Evolutionary conservation across 306 rosid species (phyloP).

Genomic region (Dalbergia cultrata): DNA sequence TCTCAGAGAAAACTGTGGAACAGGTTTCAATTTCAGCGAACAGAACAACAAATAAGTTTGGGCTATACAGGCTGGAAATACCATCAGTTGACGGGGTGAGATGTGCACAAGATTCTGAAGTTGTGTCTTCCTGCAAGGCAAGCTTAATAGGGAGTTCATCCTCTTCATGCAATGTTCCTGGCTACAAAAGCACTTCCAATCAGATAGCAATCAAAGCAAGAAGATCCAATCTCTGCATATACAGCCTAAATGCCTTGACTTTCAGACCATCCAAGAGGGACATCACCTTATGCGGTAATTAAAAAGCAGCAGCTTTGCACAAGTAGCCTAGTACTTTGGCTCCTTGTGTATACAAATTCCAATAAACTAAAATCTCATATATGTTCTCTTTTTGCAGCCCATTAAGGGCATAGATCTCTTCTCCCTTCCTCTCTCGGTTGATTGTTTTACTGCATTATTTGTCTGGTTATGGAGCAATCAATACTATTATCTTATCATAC

Average conservation of each 20-base stretch:
- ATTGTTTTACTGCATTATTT: constrained; percentile 47
- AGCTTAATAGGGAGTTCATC: constrained; percentile 72
- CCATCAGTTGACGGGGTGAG: constrained; percentile 93
- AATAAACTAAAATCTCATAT: constrained; percentile 34
- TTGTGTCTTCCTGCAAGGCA: constrained; percentile 81
- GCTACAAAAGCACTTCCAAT: constrained; percentile 80
- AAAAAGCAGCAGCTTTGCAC: constrained; percentile 38
- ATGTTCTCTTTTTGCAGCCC: constrained; percentile 31
- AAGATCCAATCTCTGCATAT: constrained; percentile 81
- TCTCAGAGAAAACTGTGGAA: constrained; percentile 70
- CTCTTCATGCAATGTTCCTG: constrained; percentile 89
- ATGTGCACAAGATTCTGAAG: constrained; percentile 85
- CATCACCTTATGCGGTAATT: constrained; percentile 65
- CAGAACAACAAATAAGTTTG: constrained; percentile 83
- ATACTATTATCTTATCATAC: constrained; percentile 11
- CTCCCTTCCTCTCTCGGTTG: neutral
- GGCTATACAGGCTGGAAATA: constrained; percentile 82
- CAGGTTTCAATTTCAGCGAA: constrained; percentile 86
- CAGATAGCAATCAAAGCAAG: constrained; percentile 78
- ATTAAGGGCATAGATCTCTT: constrained; percentile 42
- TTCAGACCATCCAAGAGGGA: constrained; percentile 84
- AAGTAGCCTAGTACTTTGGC: constrained; percentile 41
- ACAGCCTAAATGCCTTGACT: constrained; percentile 79
- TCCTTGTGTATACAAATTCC: constrained; percentile 46
- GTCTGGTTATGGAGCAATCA: constrained; percentile 36